Percentiles rank a stretch among this genome's conserved stretches.
phyloP scores from a whole-genome alignment of 2,329 filamentous ascomycete species.

The Fusarium goolgardi region DNA sequence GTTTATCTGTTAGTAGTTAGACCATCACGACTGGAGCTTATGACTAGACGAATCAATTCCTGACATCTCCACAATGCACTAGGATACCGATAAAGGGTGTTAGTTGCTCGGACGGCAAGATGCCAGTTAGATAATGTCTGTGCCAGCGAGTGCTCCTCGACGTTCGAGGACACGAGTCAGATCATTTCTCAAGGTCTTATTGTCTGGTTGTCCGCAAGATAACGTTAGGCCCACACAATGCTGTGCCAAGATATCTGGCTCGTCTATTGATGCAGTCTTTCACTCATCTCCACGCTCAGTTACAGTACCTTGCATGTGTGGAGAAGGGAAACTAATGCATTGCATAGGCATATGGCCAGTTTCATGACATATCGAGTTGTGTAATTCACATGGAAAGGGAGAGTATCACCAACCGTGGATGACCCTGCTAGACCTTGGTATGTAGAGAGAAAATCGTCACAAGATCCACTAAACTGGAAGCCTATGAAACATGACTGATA shows the following conservation, averaged over 20 bases:
- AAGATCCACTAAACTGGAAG: not conserved
- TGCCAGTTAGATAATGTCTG: not conserved
- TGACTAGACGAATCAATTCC: not conserved
- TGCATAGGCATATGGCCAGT: not conserved
- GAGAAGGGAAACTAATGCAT: not conserved
- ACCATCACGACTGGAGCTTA: not conserved
- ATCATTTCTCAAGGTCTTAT: not conserved
- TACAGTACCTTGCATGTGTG: not conserved
- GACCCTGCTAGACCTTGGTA: not conserved
- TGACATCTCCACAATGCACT: not conserved
- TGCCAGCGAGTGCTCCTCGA: not conserved
- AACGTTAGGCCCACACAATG: not conserved
- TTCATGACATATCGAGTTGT: not conserved
- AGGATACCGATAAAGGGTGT: not conserved
- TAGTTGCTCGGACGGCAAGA: not conserved
- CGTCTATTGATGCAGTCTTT: not conserved
- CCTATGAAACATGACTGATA: not conserved
- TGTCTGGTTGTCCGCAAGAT: not conserved
- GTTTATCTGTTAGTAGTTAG: not conserved
- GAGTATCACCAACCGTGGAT: too few species aligned
- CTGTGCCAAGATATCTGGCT: not conserved
- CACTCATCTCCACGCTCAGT: not conserved
- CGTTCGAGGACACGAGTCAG: not conserved
- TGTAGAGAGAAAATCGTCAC: not conserved
- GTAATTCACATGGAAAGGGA: not conserved